Evolutionary conservation across 208 protist genomes (phyloP).

Genomic region (Herpetomonas tarakana): DNA sequence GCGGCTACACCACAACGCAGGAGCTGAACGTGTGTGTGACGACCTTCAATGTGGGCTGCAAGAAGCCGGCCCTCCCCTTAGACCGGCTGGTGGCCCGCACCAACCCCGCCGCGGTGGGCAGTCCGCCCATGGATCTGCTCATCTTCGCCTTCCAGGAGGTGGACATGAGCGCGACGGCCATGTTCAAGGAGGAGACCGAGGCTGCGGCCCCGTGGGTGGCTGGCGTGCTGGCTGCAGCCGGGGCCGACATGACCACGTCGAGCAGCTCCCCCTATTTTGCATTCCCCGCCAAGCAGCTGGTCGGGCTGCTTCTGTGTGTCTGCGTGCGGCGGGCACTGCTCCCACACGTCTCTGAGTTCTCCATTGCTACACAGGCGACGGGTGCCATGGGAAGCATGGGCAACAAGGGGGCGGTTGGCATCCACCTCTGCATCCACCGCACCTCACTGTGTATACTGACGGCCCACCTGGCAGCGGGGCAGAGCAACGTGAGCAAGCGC

Average conservation of each 20-base stretch:
- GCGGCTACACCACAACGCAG: constrained; percentile 58
- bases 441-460: constrained; percentile 86
- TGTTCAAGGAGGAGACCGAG: constrained; percentile 87
- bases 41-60: constrained; percentile 86
- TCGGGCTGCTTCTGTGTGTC: constrained; percentile 81
- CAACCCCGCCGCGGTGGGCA: constrained; percentile 20
- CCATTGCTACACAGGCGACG: constrained; percentile 67
- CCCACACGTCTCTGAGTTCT: constrained; percentile 44
- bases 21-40: constrained; percentile 63
- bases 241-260: constrained; percentile 34
- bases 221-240: constrained; percentile 43
- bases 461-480: constrained; percentile 93
- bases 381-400: constrained; percentile 82
- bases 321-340: constrained; percentile 70
- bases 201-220: constrained; percentile 66
- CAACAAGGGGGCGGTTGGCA: constrained; percentile 92
- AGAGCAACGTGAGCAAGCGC: constrained; percentile 77
- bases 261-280: constrained; percentile 48
- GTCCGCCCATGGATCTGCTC: constrained; percentile 62
- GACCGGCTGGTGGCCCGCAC: constrained; percentile 12
- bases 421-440: constrained; percentile 72
- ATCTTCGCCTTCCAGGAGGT: constrained; percentile 88
- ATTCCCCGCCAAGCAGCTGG: constrained; percentile 81
- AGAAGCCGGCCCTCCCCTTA: constrained; percentile 61
- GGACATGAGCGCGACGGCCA: constrained; percentile 89